phyloP scores from a whole-genome alignment of 352 stramenopile genomes.

The Globisporangium cylindrosporum region DNA sequence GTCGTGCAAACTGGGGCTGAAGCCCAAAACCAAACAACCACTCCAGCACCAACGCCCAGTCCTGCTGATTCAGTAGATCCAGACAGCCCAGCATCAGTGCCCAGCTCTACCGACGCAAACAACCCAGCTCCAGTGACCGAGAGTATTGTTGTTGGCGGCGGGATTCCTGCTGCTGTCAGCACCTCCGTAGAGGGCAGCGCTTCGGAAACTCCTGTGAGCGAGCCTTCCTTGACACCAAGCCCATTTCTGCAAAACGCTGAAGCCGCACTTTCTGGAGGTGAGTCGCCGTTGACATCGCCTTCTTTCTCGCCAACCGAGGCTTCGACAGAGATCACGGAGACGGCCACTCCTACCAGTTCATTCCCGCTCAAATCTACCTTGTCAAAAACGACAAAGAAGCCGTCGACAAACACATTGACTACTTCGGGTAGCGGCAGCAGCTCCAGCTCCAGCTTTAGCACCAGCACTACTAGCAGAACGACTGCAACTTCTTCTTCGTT shows the following conservation, averaged over 20 bases:
- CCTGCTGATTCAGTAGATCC: not conserved
- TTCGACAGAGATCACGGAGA: no score
- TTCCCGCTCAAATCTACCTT: not conserved
- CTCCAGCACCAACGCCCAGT: not conserved
- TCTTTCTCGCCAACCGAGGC: not conserved
- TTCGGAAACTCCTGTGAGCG: no score
- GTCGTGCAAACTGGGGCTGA: not conserved
- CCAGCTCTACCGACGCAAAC: no score
- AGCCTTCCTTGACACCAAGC: not conserved
- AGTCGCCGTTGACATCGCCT: not conserved
- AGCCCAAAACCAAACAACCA: not conserved
- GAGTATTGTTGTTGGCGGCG: not conserved
- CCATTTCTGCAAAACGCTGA: not conserved
- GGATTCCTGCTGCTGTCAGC: no score
- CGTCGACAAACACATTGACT: not conserved
- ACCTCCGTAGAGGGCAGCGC: no score
- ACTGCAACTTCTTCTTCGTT: not conserved
- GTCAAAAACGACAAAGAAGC: not conserved
- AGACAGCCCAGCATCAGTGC: not conserved
- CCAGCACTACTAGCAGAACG: no score
- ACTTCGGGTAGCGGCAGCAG: not conserved
- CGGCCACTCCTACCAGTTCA: no score
- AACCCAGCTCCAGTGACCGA: not conserved
- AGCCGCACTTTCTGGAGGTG: not conserved
- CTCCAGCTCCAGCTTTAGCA: not conserved